A percentile compares a stretch with the other conserved stretches of the same genome.
These are phyloP conservation scores for Erysiphe pulchra DNA, from an alignment of 2,329 filamentous ascomycete genomes.

Conservation along the genomic window DNA sequence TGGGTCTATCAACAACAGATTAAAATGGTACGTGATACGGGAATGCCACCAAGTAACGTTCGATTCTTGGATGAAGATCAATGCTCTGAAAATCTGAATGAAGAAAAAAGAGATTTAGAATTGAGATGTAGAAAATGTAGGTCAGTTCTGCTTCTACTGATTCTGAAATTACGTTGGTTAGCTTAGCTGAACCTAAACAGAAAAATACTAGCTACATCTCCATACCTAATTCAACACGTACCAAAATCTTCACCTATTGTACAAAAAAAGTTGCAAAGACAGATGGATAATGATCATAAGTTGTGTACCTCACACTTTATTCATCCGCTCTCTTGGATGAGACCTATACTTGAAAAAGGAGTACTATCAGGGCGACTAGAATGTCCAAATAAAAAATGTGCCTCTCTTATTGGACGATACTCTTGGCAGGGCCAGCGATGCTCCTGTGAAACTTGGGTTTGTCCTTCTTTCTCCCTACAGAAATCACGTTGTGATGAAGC, in stretches of 20 bases:
- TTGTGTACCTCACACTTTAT: conserved; percentile 68
- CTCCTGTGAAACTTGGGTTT: conserved; percentile 73
- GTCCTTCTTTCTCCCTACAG: conserved; percentile 69
- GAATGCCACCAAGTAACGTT: conserved; percentile 55
- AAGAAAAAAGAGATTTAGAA: conserved; percentile 20
- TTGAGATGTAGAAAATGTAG: conserved; percentile 84
- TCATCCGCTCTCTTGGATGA: conserved; percentile 91
- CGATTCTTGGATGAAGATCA: conserved; percentile 50
- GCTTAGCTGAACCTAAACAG: conserved; percentile 1
- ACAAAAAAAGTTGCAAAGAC: too few relatives aligned
- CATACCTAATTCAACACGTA: conserved; percentile 29
- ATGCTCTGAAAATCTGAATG: conserved; percentile 5
- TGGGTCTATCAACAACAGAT: conserved; percentile 44
- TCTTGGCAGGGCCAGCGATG: conserved; percentile 91
- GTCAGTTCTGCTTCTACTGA: conserved; percentile 10
- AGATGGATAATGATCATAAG: too few relatives aligned
- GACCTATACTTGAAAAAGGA: conserved; percentile 52
- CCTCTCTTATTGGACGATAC: conserved; percentile 68
- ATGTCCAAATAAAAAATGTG: conserved; percentile 59
- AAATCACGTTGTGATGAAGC: conserved; percentile 57
- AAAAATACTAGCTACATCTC: conserved; percentile 32
- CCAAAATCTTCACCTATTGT: conserved; percentile 6
- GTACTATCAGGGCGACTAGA: conserved; percentile 60
- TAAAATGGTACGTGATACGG: conserved; percentile 41
- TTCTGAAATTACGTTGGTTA: neutral